Evolutionary conservation across 495 filamentous ascomycete species (phyloP), one percentile per base, ranked within the genome.

Genomic region (Lindgomyces ingoldianus): DNA sequence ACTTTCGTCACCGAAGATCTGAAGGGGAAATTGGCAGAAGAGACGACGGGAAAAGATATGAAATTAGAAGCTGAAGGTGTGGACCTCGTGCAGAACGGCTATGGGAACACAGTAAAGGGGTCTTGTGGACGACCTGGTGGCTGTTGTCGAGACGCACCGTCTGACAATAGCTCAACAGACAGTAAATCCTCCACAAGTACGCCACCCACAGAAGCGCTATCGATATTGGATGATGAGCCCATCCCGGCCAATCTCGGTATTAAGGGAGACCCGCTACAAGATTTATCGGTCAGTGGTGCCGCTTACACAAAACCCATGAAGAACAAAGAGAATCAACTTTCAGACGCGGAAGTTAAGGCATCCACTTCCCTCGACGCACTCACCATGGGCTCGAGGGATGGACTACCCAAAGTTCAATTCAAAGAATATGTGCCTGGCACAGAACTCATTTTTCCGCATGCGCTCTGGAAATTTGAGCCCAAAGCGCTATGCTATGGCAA

Each of bases 1-100:
- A 84, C 80, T 41, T 84, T 85, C 53, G 69, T 81, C 0, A 72
- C 65, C 14, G 76, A 81, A 51, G 79, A 81, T 57, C 52, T 81
- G 19, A 72, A 74, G 16, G 79, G 72, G 0, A 64, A 70, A 12
- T 61, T 79, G 39, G 54, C 50, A 1, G 67, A 74, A 30, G 48
- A 54, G 18, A 30, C 4, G 1, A 44, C 14, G n/a, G 10, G 41
- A 1, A 49, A 46, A 12, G 55, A 66, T 51, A 16, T 18, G 25
- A 60, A 60, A 49, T 2, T 54, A 18, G 63, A 54, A 39, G 58
- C 30, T 22, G 62, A 64, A 30, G 25, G 56, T 18, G 29, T 57
- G 2, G 46, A 60, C 16, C 54, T 63, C 33, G 41, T 19, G 14
- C 55, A 14, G 19, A 41, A 30, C 18, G 59, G 41, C 29, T 55